Conservation (phyloP, 257 asterid genomes). For the Vinca minor region DNA sequence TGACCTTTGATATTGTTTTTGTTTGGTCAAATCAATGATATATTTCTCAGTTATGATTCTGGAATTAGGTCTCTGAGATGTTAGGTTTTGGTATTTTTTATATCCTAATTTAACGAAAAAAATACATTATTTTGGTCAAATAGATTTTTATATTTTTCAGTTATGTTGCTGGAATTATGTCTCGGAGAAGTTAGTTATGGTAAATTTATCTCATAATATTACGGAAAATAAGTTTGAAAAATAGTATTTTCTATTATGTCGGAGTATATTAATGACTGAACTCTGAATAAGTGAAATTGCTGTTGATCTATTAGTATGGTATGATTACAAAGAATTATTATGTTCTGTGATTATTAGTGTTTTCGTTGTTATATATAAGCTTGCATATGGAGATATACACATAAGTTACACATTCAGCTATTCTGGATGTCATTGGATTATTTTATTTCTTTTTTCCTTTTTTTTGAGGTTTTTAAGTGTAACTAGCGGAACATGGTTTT, state of each 20-base stretch:
- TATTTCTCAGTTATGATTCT: not conserved
- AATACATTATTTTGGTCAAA: not conserved
- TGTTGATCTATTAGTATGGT: not conserved
- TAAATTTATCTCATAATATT: not conserved
- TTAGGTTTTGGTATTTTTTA: not conserved
- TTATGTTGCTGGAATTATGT: not conserved
- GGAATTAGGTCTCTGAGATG: not conserved
- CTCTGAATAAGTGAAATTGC: not conserved
- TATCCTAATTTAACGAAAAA: not conserved
- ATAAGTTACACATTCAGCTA: not conserved
- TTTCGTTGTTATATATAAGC: too few relatives aligned
- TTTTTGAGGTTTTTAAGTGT: not conserved
- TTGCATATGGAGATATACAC: not conserved
- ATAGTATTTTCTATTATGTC: not conserved
- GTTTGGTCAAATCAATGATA: not conserved
- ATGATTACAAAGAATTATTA: not conserved
- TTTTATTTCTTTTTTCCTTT: not conserved
- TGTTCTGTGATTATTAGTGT: too few relatives aligned
- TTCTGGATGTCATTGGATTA: too few relatives aligned
- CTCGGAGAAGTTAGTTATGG: not conserved
- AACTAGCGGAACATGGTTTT: not conserved
- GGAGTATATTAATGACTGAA: not conserved
- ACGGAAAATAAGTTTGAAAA: not conserved
- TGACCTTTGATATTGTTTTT: not conserved
- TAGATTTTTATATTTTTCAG: too few relatives aligned